phyloP scores from a whole-genome alignment of 495 filamentous ascomycete species.

The Diplogelasinospora grovesii region DNA sequence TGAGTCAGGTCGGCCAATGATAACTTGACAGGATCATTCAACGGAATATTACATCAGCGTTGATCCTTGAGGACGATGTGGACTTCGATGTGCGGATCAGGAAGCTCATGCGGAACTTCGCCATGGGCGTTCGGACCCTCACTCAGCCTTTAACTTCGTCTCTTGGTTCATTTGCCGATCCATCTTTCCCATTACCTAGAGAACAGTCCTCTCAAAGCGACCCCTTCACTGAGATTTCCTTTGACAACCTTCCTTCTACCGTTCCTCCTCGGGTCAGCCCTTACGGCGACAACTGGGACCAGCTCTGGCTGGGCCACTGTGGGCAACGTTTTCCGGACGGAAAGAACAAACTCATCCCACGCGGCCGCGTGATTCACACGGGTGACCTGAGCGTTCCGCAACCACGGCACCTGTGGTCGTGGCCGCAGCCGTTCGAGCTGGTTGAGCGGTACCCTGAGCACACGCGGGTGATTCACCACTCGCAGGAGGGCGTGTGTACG shows the following conservation, averaged over 20 bases:
- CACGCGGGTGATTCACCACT: constrained; percentile 30
- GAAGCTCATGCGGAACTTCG: constrained; percentile 43
- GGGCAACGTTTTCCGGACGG: constrained; percentile 25
- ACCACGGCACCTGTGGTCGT: constrained; percentile 23
- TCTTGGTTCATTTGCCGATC: constrained; percentile 10
- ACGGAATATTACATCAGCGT: constrained; percentile 37
- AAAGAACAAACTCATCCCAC: constrained; percentile 13
- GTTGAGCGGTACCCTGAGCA: constrained; percentile 22
- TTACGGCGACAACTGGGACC: constrained; percentile 55
- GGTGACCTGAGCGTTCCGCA: constrained; percentile 25
- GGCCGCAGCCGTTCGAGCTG: constrained; percentile 17
- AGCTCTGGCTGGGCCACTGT: constrained; percentile 53
- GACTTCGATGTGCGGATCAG: constrained; percentile 52
- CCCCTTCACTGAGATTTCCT: constrained; percentile 12
- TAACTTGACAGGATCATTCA: constrained; percentile 41
- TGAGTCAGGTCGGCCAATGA: neutral
- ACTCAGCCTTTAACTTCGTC: constrained; percentile 18
- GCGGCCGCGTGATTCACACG: constrained; percentile 16
- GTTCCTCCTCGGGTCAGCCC: constrained; percentile 32
- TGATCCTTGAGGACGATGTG: constrained; percentile 53
- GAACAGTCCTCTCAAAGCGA: constrained; percentile 1
- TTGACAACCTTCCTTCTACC: constrained; percentile 22
- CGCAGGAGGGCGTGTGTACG: constrained; percentile 27
- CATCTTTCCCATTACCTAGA: constrained; percentile 14
- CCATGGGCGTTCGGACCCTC: constrained; percentile 30